These are phyloP conservation scores for Diplodia intermedia DNA, from an alignment of 2,329 filamentous ascomycete species.

Conservation along the genomic window DNA sequence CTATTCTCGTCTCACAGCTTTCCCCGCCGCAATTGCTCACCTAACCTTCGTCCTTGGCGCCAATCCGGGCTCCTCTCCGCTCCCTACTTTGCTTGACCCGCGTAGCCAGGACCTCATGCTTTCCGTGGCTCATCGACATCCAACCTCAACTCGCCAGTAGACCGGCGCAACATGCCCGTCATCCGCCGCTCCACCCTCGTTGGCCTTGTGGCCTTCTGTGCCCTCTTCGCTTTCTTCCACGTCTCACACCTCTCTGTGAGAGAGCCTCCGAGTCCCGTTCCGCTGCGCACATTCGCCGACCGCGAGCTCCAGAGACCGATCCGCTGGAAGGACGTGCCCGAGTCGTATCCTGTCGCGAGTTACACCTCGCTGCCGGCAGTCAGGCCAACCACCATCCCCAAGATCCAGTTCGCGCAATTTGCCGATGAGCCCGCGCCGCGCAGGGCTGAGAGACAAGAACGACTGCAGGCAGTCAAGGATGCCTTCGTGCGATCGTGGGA, in stretches of 20 bases:
- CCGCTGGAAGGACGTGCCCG: constrained; percentile 44
- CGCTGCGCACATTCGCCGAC: constrained; percentile 38
- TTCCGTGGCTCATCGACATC: not conserved
- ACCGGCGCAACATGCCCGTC: constrained; percentile 40
- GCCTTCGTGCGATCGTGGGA: constrained; percentile 52
- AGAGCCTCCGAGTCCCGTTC: constrained; percentile 37
- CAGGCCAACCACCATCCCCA: constrained; percentile 42
- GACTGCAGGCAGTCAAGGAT: constrained; percentile 46
- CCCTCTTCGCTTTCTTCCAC: constrained; percentile 45
- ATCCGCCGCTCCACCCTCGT: constrained; percentile 43
- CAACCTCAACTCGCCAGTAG: constrained; percentile 9
- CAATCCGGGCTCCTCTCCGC: not conserved
- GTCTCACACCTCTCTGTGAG: constrained; percentile 36
- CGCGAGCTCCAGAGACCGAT: constrained; percentile 41
- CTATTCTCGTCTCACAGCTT: constrained; percentile 1
- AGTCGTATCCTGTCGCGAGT: constrained; percentile 43
- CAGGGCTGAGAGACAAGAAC: constrained; percentile 41
- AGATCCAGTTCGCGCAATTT: constrained; percentile 48
- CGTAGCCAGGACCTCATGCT: constrained; percentile 11
- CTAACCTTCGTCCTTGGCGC: not conserved
- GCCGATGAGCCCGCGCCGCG: constrained; percentile 43
- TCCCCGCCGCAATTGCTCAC: not conserved
- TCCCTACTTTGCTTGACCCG: not conserved
- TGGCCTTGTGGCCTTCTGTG: constrained; percentile 39
- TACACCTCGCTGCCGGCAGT: constrained; percentile 45